Percentiles rank a stretch among this genome's conserved stretches.
Conservation (phyloP, 495 filamentous ascomycete genomes). For the Talaromyces stipitatus region DNA sequence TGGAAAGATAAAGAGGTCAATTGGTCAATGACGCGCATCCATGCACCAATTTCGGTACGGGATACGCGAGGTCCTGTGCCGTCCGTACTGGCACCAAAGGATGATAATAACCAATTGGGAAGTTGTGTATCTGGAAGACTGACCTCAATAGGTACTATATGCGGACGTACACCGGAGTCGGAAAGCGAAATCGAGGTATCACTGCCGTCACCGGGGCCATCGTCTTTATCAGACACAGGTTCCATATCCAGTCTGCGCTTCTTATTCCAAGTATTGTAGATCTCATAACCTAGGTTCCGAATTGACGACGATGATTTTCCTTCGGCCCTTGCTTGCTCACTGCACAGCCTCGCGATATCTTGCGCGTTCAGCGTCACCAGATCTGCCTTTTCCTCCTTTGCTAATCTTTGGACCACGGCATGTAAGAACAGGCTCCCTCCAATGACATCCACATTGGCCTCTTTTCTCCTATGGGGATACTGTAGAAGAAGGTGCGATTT, state of each 20-base stretch:
- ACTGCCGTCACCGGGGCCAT: constrained; percentile 25
- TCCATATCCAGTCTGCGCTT: constrained; percentile 22
- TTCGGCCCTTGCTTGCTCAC: constrained; percentile 54
- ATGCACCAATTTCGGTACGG: constrained; percentile 19
- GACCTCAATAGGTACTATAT: constrained; percentile 3
- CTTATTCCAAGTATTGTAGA: constrained; percentile 22
- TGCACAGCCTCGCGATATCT: constrained; percentile 72
- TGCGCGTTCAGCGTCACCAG: constrained; percentile 69
- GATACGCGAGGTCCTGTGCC: not conserved
- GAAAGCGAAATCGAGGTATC: not conserved
- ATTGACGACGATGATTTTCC: constrained; percentile 28
- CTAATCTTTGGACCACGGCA: constrained; percentile 49
- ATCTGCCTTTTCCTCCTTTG: constrained; percentile 58
- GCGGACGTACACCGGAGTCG: not conserved
- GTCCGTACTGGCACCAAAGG: constrained; percentile 25
- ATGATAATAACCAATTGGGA: constrained; percentile 27
- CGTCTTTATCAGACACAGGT: constrained; percentile 17
- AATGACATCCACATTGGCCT: constrained; percentile 22
- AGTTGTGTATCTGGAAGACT: constrained; percentile 23
- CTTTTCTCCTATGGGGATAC: constrained; percentile 31
- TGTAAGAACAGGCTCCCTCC: constrained; percentile 52
- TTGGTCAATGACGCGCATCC: constrained; percentile 29
- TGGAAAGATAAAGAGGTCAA: constrained; percentile 21
- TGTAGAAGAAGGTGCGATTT: constrained; percentile 62
- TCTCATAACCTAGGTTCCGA: constrained; percentile 62